Evolutionary conservation across 2,329 filamentous ascomycete genomes (phyloP), one percentile per base, ranked within the genome.

Genomic region (Trichoderma atrobrunneum): DNA sequence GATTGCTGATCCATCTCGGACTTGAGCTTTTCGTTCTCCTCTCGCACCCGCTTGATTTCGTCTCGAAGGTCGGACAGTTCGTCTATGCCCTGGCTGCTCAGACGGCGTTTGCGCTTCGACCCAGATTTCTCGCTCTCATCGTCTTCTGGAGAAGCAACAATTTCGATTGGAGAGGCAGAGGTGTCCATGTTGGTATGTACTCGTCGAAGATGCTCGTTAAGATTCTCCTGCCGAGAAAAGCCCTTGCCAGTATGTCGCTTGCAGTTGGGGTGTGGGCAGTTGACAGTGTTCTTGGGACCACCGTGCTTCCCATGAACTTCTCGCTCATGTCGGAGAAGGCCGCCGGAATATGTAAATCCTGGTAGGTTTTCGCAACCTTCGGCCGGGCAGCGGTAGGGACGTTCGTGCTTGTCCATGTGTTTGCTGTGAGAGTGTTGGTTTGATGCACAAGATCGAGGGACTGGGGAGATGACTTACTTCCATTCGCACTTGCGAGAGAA

Each of bases 361-460:
- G 93, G 93, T 0, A 97, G 88, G 78, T 97, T 97, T 78, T 95
- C 93, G 81, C 95, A 98, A 48, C 92, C 92, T n/a, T 89, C 87
- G 57, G 92, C 90, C 26, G 85, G 87, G 81, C 95, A 98, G 78
- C 94, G 93, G 80, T 98, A 98, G 1, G 95, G 95, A 14, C 95
- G 88, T 76, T 97, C 94, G 80, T 98, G 95, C 81, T 97, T 97
- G 83, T 98, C 95, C 95, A 98, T 98, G 80, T 98, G 95, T 84
- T 98, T 98, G 80, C 94, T 97, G 75, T 7, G 21, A 32, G 16
- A 4, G 11, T 32, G 74, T 81, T 75, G 81, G 77, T 74, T 70
- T 71, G 62, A n/a, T 21, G 18, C 30, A n/a, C 60, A 28, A 51
- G 14, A 56, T 11, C 36, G 48, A 24, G 24, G 24, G 28, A 32